Evolutionary conservation across 140 eudicot genomes (phyloP), one percentile per base, ranked within the genome.

Genomic region (Stevia rebaudiana): DNA sequence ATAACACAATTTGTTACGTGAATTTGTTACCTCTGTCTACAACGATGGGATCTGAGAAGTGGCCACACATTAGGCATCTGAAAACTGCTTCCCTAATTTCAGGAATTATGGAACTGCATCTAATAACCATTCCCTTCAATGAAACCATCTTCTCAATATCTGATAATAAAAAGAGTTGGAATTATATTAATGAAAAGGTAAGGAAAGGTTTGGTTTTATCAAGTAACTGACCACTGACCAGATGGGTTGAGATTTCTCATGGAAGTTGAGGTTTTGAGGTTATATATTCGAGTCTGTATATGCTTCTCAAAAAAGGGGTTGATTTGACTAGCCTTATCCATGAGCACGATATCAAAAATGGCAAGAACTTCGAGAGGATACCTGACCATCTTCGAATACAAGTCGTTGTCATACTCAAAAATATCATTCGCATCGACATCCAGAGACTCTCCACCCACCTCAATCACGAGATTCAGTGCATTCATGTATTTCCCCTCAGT

Each of bases 71-170:
- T 18, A 87, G 81, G 54, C 98, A 91, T 64, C 90, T 83, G 53
- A 92, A 92, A 4, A 88, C 79, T 5, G 94, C 98, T 78, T 87
- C 98, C 63, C 96, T 79, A 65, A 91, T 87, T 75, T 91, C 98
- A 0, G 98, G 96, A 66, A 90, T 90, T 17, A 91, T 77, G 5
- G 94, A 79, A 57, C 98, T 91, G 75, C 96, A 84, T 46, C 96
- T 81, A 53, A 91, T 91, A 61, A 87, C 59, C 98, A 91, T 91
- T 44, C 98, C 98, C 72, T 91, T 91, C 76, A 91, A 28, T 8
- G 96, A 87, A 50, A 91, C 95, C 98, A 91, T 87, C 89, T 87
- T 91, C 79, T 91, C 98, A 74, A 91, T 86, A 83, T 91, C 98
- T 90, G 44, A 28, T 28, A 28, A 28, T 4, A 28, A 4, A 28